Evolutionary conservation across 169 alveolate species (phyloP).

Genomic region (Plasmodium falciparum): DNA sequence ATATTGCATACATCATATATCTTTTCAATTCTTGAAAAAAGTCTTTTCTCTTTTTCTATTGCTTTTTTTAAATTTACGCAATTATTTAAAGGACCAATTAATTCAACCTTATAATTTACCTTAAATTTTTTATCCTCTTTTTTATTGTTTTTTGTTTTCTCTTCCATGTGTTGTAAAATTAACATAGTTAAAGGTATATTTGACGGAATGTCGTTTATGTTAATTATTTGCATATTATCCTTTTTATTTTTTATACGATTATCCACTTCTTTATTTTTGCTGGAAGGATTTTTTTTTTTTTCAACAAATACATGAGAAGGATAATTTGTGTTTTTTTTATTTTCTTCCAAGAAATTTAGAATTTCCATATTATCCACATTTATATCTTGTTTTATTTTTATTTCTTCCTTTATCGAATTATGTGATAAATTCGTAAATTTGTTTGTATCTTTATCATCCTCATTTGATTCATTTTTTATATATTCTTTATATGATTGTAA

Average conservation of each 20-base stretch:
- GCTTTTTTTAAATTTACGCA: conserved; percentile 1
- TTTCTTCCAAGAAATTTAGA: no score
- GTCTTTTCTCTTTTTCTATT: conserved; percentile 30
- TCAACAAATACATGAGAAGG: no score
- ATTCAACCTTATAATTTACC: conserved; percentile 53
- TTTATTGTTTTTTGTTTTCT: not conserved
- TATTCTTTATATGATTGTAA: no score
- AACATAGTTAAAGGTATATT: conserved; percentile 70
- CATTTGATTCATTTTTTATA: no score
- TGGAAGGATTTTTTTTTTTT: no score
- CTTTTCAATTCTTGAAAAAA: conserved; percentile 62
- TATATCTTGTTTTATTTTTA: no score
- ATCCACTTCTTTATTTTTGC: not conserved
- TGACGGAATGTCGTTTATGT: conserved; percentile 19
- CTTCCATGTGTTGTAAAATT: conserved; percentile 40
- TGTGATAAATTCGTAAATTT: no score
- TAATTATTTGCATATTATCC: conserved; percentile 19
- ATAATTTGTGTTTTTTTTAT: no score
- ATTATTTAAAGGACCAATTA: conserved; percentile 23
- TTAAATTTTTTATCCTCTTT: conserved; percentile 11
- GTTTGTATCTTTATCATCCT: no score
- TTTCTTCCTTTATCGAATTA: no score
- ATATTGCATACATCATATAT: conserved; percentile 36
- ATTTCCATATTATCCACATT: no score
- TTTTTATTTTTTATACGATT: not conserved